These are phyloP conservation scores for Azolla pinnata DNA, from an alignment of 75 land plant species.

Conservation along the genomic window DNA sequence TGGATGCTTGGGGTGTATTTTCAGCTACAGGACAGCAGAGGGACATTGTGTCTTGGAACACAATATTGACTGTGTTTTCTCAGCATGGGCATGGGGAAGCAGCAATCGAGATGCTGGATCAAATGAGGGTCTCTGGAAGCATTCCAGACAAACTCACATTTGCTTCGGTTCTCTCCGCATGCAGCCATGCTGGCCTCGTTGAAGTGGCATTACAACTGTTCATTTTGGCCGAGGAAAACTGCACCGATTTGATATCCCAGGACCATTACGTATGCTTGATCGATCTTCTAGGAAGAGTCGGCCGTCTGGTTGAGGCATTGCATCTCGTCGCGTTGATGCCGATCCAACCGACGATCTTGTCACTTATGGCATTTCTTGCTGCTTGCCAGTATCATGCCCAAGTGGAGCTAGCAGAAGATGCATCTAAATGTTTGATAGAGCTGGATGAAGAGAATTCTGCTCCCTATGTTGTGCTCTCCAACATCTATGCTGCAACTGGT, in stretches of 20 bases:
- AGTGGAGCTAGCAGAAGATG: neutral
- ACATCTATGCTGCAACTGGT: neutral
- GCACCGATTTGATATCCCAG: neutral
- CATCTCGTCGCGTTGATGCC: conserved; percentile 3
- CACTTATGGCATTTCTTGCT: conserved; percentile 6
- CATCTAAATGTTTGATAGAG: neutral
- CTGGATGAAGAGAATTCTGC: neutral
- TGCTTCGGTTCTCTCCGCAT: conserved; percentile 31
- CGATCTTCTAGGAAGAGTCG: conserved; percentile 13
- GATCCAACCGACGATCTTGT: neutral
- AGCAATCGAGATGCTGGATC: conserved; percentile 20
- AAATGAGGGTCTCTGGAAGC: conserved; percentile 15
- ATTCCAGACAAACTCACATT: conserved; percentile 30
- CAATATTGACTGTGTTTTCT: conserved; percentile 24
- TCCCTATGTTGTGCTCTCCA: conserved; percentile 2
- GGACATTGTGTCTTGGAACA: conserved; percentile 30
- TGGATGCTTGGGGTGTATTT: conserved; percentile 25
- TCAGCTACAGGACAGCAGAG: too few species aligned
- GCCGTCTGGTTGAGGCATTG: conserved; percentile 8
- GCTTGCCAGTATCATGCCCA: conserved; percentile 2
- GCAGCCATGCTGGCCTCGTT: conserved; percentile 18
- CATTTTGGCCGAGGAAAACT: neutral
- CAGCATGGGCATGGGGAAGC: conserved; percentile 22
- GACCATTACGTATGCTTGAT: conserved; percentile 12
- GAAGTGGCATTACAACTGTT: conserved; percentile 1